A percentile compares a stretch with the other conserved stretches of the same genome.
phyloP scores from a whole-genome alignment of 345 rosid species.

The Lumnitzera racemosa region DNA sequence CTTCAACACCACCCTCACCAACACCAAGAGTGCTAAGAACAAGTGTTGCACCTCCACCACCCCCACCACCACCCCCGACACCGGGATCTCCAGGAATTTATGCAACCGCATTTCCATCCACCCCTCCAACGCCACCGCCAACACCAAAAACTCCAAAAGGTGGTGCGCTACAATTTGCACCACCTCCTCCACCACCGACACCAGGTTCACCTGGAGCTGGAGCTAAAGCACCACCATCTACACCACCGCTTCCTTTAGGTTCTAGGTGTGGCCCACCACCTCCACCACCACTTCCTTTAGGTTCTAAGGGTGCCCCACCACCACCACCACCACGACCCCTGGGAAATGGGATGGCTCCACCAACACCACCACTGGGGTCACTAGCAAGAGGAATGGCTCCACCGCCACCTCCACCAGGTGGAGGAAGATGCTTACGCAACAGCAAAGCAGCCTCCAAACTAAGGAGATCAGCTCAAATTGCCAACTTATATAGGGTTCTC shows the following conservation, averaged over 20 bases:
- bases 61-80: not conserved
- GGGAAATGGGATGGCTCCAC: constrained; percentile 12
- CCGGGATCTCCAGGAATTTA: not conserved
- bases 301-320: constrained; percentile 37
- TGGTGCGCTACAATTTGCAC: constrained; percentile 5
- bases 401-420: constrained; percentile 62
- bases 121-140: constrained; percentile 7
- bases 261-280: constrained; percentile 38
- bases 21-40: not conserved
- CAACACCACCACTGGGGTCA: constrained; percentile 34
- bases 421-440: constrained; percentile 49
- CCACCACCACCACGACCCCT: constrained; percentile 25
- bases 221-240: constrained; percentile 2
- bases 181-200: constrained; percentile 18
- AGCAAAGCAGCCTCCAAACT: constrained; percentile 64
- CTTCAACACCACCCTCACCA: not conserved
- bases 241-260: constrained; percentile 11
- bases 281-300: constrained; percentile 11
- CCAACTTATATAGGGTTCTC: constrained; percentile 60
- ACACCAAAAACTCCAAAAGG: constrained; percentile 2
- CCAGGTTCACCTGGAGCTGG: not conserved
- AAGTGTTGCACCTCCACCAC: not conserved
- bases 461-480: constrained; percentile 76
- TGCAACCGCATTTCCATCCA: constrained; percentile 5
- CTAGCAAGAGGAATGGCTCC: constrained; percentile 38